These are phyloP conservation scores for Novakomyces olei DNA, from an alignment of 805 yeast species.

Conservation along the genomic window DNA sequence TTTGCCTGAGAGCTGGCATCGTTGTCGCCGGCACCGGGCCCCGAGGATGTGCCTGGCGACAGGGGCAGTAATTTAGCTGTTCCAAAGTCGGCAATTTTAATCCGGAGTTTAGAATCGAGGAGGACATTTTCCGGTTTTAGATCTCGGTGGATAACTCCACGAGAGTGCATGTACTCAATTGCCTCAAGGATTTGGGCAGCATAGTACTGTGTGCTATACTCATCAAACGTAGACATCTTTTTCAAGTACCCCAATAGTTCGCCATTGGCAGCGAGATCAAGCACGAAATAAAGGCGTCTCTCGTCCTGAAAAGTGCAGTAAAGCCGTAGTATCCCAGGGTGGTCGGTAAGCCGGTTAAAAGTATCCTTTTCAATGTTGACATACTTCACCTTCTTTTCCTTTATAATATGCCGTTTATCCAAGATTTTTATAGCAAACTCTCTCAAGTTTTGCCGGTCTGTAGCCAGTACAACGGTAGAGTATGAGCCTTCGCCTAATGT, in stretches of 20 bases:
- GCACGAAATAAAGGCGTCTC: constrained; percentile 64
- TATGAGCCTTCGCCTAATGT: constrained; percentile 90
- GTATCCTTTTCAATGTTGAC: constrained; percentile 90
- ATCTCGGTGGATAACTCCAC: constrained; percentile 83
- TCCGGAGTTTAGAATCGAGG: constrained; percentile 61
- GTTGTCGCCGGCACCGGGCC: background rate
- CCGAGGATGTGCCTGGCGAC: constrained; percentile 8
- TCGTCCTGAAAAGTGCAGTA: constrained; percentile 92
- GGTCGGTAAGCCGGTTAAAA: constrained; percentile 65
- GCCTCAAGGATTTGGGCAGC: constrained; percentile 79
- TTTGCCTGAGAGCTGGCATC: background rate
- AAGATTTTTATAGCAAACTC: constrained; percentile 81
- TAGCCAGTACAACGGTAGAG: constrained; percentile 69
- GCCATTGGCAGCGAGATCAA: constrained; percentile 91
- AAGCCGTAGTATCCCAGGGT: constrained; percentile 82
- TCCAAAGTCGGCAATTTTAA: constrained; percentile 91
- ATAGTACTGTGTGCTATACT: constrained; percentile 54
- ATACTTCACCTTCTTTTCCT: constrained; percentile 84
- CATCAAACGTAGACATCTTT: constrained; percentile 37
- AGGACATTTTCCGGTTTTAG: constrained; percentile 84
- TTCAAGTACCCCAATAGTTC: constrained; percentile 65
- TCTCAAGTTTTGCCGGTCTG: constrained; percentile 48
- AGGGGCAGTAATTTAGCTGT: constrained; percentile 63
- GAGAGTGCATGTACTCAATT: constrained; percentile 64
- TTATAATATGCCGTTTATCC: constrained; percentile 77